Evolutionary conservation across 2,329 filamentous ascomycete species (phyloP), one percentile per base, ranked within the genome.

Genomic region (Diaporthe destruens): DNA sequence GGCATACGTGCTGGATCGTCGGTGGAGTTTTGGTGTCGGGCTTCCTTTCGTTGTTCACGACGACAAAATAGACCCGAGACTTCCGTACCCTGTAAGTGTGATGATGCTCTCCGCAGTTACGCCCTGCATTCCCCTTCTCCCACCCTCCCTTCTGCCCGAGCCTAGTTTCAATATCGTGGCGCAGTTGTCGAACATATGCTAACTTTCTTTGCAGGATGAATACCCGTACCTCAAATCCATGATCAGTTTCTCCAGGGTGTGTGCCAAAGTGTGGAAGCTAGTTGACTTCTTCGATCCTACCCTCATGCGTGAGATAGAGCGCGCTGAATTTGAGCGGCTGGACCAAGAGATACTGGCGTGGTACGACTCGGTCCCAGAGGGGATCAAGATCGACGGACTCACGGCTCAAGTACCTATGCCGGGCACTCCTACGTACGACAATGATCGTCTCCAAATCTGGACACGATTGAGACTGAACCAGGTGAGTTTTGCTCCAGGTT

Each of bases 11-110:
- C 85, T 98, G 51, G 95, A 98, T 80, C 87, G 94, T 51, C 88
- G 95, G 66, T 98, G 94, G 94, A 94, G 93, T 75, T 94, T 98
- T 77, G 93, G 92, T n/a, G 95, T 94, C 0, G 95, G 95, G 0
- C 87, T 98, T 80, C 95, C 95, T 0, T 97, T 94, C 82, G 92
- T 93, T 2, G 86, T 97, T 47, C 92, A 96, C 76, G 95, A 98
- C 78, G 89, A 93, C 20, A 94, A 97, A 79, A 94, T 98, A 74
- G 95, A 98, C 78, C 90, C 92, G 0, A 88, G 89, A 67, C 83
- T 98, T 29, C 94, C 94, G 2, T 91, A 93, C 77, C 95, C 95
- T 36, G 94, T 97, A 84, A 83, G 88, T 82, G 12, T 0, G 39
- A n/a, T 18, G 6, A 18, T 18, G 14, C 20, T 18, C 14, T 6